Percentiles rank a stretch among this genome's conserved stretches.
phyloP scores from a whole-genome alignment of 2,329 filamentous ascomycete species.

The Pseudophaeomoniella oleicola region DNA sequence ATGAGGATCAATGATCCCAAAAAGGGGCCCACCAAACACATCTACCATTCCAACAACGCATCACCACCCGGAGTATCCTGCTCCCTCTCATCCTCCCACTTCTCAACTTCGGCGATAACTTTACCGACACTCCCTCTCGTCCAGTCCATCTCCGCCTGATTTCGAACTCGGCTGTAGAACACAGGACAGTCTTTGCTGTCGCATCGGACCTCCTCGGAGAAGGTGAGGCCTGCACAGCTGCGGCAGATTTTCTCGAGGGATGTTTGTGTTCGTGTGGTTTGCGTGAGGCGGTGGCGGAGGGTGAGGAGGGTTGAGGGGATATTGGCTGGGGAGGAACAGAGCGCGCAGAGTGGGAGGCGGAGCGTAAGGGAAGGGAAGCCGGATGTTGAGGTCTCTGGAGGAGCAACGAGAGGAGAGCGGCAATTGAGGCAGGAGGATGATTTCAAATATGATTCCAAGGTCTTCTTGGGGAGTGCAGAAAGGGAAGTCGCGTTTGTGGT shows the following conservation, averaged over 20 bases:
- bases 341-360: slow-evolving; percentile 9
- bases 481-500: slow-evolving; percentile 7
- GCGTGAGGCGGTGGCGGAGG: slow-evolving; percentile 47
- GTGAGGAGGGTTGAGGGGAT: slow-evolving; percentile 44
- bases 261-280: slow-evolving; percentile 47
- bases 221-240: slow-evolving; percentile 60
- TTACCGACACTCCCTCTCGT: slow-evolving; percentile 25
- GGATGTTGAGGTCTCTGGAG: slow-evolving; percentile 44
- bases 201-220: slow-evolving; percentile 65
- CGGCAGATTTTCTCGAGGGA: slow-evolving; percentile 62
- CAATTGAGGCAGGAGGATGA: slow-evolving; percentile 69
- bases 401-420: slow-evolving; percentile 47
- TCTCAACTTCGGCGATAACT: slow-evolving; percentile 19
- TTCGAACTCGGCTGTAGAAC: slow-evolving; percentile 65
- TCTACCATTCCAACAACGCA: background rate
- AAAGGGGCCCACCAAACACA: too few relatives aligned
- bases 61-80: slow-evolving; percentile 23
- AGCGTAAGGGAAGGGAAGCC: background rate
- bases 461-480: slow-evolving; percentile 41
- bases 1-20: too few relatives aligned
- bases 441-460: slow-evolving; percentile 88
- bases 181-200: slow-evolving; percentile 88
- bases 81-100: slow-evolving; percentile 13
- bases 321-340: slow-evolving; percentile 11
- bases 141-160: slow-evolving; percentile 31